Evolutionary conservation across 1,139 yeast genomes (phyloP), one percentile per base, ranked within the genome.

Genomic region (Nakaseomyces nivariensis): DNA sequence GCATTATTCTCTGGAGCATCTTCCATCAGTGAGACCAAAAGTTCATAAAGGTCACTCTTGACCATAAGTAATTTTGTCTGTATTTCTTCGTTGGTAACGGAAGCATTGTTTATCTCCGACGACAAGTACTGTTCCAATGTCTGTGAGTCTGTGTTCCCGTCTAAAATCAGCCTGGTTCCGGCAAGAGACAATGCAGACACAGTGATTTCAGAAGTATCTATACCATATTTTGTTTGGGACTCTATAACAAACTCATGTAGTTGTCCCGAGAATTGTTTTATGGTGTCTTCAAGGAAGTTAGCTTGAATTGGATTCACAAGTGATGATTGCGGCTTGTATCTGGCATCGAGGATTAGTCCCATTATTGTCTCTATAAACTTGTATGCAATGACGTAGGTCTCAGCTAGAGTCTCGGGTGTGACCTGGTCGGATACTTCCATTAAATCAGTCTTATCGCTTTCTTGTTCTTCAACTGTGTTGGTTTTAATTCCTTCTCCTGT

Each of bases 361-460:
- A 58, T 42, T 9, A 61, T 41, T 3, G 51, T 37, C 43, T 56
- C 54, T 7, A 56, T 50, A 44, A 55, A 60, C 37, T 58, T 60
- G 43, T 54, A 57, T 29, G 57, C 54, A 29, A 52, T 51, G 5
- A 51, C 41, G n/a, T 62, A 38, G 1, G 60, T 52, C n/a, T 64
- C 67, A 9, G 52, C 29, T 4, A 62, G 44, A 2, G 61, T 53
- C 24, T 56, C 55, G 1, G 50, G 43, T 1, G 65, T 61, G 17
- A 62, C 49, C 42, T 60, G 60, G 45, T 62, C 65, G 3, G 62
- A 53, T 13, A 61, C 57, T 40, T 60, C 65, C 53, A 59, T 55
- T 6, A 41, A 29, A 27, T 25, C 25, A 10, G 46, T 46, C 42
- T 61, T 62, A 8, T 27, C n/a, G 11, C 27, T 9, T 7, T 17